Evolutionary conservation across 495 filamentous ascomycete genomes (phyloP), one percentile per base, ranked within the genome.

Genomic region (Penicillium atrosanguineum): DNA sequence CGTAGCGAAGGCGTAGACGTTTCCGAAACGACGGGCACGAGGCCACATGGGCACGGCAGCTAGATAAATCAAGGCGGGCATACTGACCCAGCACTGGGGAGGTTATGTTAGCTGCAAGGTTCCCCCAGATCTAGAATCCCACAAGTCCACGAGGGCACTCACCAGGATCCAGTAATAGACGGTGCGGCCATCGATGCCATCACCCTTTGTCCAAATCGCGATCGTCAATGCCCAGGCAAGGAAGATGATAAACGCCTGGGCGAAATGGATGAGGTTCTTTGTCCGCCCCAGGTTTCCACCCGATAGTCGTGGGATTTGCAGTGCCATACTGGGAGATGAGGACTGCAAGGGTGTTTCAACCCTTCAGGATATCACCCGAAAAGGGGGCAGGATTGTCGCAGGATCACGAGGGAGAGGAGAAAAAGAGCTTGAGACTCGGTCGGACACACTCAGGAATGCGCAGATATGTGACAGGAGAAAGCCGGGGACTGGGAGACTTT

Each of bases 21-120:
- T 85, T 42, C 88, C 88, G 56, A 91, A 83, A 60, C 83, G 85
- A 26, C 82, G 79, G 26, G 91, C 88, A 53, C 91, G 85, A n/a
- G 83, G 79, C 77, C 89, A 96, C 63, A 89, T 85, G 21, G 90
- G 91, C 6, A 90, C 83, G 75, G 91, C 88, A 46, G 83, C 81
- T 50, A 93, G 79, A 68, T 92, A 97, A 52, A 96, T 81, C 55
- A 94, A 81, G 21, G 84, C 88, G 6, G 91, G 91, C 49, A 91
- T 79, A 51, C 84, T 86, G 53, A 96, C 70, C 82, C 91, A 95
- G 72, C 88, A 94, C 92, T 96, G 54, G 31, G 28, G 31, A 6
- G 29, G 41, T 23, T 46, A n/a, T 12, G 42, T 71, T 39, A 69
- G 66, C 46, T 54, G 49, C 28, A 42, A 38, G 38, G 25, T 8